Percentiles rank a stretch among this genome's conserved stretches.
phyloP scores from a whole-genome alignment of 2,329 filamentous ascomycete genomes.

The Ilyonectria robusta region DNA sequence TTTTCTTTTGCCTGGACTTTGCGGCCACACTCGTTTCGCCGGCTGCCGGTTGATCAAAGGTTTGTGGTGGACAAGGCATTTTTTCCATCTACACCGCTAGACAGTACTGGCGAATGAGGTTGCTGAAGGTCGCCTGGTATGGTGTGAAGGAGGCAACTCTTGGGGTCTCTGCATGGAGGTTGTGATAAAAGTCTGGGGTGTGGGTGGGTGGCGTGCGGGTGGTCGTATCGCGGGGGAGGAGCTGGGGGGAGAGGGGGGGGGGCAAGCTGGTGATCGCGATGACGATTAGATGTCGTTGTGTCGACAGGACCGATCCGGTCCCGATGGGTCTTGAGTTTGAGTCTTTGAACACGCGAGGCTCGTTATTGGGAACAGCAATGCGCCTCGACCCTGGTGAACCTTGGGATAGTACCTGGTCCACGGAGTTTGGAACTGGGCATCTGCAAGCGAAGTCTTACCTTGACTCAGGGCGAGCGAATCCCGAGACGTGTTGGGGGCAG shows the following conservation, averaged over 20 bases:
- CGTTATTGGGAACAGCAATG: not conserved
- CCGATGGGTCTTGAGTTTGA: not conserved
- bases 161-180: constrained; percentile 18
- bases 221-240: constrained; percentile 28
- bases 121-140: constrained; percentile 36
- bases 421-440: not conserved
- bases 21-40: constrained; percentile 1
- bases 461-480: constrained; percentile 31
- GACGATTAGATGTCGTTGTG: constrained; percentile 27
- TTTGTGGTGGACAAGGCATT: constrained; percentile 17
- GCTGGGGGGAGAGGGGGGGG: constrained; percentile 13
- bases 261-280: constrained; percentile 13
- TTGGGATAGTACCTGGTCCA: not conserved
- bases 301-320: constrained; percentile 19
- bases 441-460: constrained; percentile 12
- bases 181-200: constrained; percentile 27
- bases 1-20: not conserved
- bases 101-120: constrained; percentile 38
- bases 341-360: not conserved
- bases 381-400: not conserved
- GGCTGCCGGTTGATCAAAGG: constrained; percentile 1
- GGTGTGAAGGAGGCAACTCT: constrained; percentile 38
- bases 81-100: constrained; percentile 39
- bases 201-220: constrained; percentile 18
- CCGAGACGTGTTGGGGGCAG: constrained; percentile 4